These are phyloP conservation scores for Fusarium sp. DNA, from an alignment of 2,329 filamentous ascomycete genomes.

Conservation along the genomic window DNA sequence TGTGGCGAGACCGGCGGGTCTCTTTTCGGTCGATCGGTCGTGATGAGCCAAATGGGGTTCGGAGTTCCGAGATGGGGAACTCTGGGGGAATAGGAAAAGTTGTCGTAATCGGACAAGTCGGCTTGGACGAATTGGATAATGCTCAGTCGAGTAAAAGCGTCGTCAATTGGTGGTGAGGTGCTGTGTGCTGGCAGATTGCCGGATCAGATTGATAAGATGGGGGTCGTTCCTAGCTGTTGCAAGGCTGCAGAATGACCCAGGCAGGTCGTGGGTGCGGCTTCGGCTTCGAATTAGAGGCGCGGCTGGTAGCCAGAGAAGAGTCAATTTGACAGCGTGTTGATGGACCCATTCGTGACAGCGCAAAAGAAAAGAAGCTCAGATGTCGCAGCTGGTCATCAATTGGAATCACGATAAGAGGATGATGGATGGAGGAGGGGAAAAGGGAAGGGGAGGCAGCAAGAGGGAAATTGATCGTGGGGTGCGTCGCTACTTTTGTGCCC, in stretches of 20 bases:
- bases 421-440: slow-evolving; percentile 8
- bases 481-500: slow-evolving; percentile 45
- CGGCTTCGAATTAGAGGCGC: slow-evolving; percentile 31
- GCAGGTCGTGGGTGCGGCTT: slow-evolving; percentile 21
- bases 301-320: slow-evolving; percentile 23
- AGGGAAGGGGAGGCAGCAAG: slow-evolving; percentile 21
- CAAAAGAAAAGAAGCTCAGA: slow-evolving; percentile 5
- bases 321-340: slow-evolving; percentile 14
- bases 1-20: slow-evolving; percentile 35
- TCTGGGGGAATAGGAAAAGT: slow-evolving; percentile 12
- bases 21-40: slow-evolving; percentile 38
- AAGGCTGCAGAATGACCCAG: slow-evolving; percentile 21
- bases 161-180: slow-evolving; percentile 6
- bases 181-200: slow-evolving; percentile 5
- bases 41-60: slow-evolving; percentile 32
- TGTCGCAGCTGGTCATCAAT: slow-evolving; percentile 10
- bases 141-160: background rate
- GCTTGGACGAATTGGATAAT: background rate
- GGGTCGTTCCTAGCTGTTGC: slow-evolving; percentile 15
- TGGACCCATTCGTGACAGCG: slow-evolving; percentile 23
- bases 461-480: slow-evolving; percentile 44
- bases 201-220: slow-evolving; percentile 39
- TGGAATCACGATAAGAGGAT: background rate
- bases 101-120: background rate
- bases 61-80: slow-evolving; percentile 46